Evolutionary conservation across 31 red algal species (phyloP).

Genomic region (Odonthalia washingtoniensis): DNA sequence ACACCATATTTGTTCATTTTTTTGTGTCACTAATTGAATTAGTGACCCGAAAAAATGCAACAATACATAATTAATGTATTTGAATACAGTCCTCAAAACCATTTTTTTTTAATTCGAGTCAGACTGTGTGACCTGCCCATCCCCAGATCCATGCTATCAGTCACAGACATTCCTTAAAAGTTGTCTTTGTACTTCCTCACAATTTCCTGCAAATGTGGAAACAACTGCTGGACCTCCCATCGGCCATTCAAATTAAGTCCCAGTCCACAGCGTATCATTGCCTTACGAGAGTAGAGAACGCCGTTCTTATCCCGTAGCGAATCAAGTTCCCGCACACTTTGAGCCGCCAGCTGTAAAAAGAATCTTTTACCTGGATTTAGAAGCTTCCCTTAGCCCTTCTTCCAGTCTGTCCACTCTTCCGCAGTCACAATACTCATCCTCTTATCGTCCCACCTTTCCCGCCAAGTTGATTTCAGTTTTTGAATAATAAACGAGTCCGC

Average conservation of each 20-base stretch:
- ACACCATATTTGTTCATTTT: too few relatives aligned
- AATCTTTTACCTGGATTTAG: too few relatives aligned
- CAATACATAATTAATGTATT: too few relatives aligned
- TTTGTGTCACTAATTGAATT: too few relatives aligned
- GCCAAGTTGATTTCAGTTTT: conserved; percentile 32
- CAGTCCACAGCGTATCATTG: conserved; percentile 36
- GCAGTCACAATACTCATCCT: neutral
- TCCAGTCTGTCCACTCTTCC: conserved; percentile 15
- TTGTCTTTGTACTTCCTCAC: conserved; percentile 15
- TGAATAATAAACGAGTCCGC: conserved; percentile 53
- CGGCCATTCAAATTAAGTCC: conserved; percentile 20
- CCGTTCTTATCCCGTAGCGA: conserved; percentile 9
- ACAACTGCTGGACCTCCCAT: conserved; percentile 27
- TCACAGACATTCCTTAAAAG: conserved; percentile 12
- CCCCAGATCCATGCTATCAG: too few relatives aligned
- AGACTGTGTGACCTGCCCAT: too few relatives aligned
- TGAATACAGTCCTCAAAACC: too few relatives aligned
- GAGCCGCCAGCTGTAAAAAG: conserved; percentile 20
- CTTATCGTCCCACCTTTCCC: conserved; percentile 12
- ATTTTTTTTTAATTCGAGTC: too few relatives aligned
- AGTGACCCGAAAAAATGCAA: too few relatives aligned
- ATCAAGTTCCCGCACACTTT: neutral
- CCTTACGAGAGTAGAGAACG: too few relatives aligned
- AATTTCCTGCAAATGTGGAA: conserved; percentile 21
- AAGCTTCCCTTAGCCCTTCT: conserved; percentile 32